phyloP scores from a whole-genome alignment of 768 basidiomycete species.

The Coprinellus aureogranulatus region DNA sequence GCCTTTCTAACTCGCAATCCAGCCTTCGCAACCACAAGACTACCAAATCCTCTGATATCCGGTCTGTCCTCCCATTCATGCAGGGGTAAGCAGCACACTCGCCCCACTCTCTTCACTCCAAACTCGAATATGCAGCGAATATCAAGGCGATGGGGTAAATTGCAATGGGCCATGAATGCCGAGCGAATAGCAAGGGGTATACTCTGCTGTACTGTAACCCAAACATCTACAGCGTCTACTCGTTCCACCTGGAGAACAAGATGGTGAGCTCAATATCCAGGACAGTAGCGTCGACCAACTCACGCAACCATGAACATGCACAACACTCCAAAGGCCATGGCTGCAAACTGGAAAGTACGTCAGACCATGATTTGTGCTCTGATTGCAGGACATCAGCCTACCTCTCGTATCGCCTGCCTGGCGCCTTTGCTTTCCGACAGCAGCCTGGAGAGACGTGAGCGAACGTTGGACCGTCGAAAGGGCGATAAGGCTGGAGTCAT shows the following conservation, averaged over 20 bases:
- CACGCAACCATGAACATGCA: constrained; percentile 94
- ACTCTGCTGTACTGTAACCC: neutral
- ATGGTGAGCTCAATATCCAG: constrained; percentile 5
- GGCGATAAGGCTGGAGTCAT: neutral
- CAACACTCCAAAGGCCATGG: constrained; percentile 85
- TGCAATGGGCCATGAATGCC: too few species aligned
- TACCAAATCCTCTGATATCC: too few species aligned
- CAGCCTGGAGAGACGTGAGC: constrained; percentile 46
- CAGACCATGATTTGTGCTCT: constrained; percentile 2
- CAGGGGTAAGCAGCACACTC: too few species aligned
- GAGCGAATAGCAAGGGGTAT: neutral
- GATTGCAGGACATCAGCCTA: constrained; percentile 21
- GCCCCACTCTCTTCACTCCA: too few species aligned
- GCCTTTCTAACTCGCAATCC: too few species aligned
- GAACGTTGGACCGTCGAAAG: neutral
- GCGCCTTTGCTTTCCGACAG: constrained; percentile 85
- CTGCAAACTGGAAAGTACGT: constrained; percentile 63
- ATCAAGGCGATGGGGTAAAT: too few species aligned
- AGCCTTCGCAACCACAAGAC: too few species aligned
- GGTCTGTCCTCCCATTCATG: too few species aligned
- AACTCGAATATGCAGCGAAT: too few species aligned
- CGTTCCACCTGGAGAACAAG: constrained; percentile 63
- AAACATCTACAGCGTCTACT: constrained; percentile 41
- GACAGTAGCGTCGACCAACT: constrained; percentile 34
- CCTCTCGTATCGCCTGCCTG: constrained; percentile 89